Base-by-base conservation (phyloP, 2,329 filamentous ascomycete species). In the Zymoseptoria tritici region DNA sequence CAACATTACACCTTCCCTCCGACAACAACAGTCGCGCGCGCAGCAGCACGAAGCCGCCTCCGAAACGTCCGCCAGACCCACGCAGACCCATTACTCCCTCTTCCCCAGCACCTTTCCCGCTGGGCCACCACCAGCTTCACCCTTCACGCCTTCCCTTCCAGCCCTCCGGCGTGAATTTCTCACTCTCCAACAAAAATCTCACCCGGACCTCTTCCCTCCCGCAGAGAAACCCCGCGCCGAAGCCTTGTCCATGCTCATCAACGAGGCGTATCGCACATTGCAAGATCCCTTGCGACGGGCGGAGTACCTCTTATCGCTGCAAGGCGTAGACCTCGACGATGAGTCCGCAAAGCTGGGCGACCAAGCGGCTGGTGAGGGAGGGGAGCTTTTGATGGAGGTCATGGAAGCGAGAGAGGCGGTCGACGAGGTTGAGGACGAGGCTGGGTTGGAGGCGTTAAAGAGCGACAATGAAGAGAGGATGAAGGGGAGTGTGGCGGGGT, bases 191-290 rank as follows among this genome's bases (percentile, higher is more conserved):
- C 83, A 86, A 19, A 80, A 82, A 51, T 83, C 88, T 9, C 90
- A 94, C 74, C 90, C 90, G 0, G 90, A 94, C 73, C 79, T 87
- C 61, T 77, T 78, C 21, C 73, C 78, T 0, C 67, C 71, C n/a
- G 69, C 76, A 3, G 71, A 77, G 46, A 85, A 85, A 67, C 76
- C 77, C 49, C 78, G 82, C 54, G 91, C 91, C 20, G 90, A 95
- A 74, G 88, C 85, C 0, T 79, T 86, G n/a, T 94, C 89, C 9
- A 84, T 90, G 7, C 82, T 84, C 24, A 92, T 97, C 74, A 97
- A 97, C 79, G 87, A 91, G 66, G 94, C 94, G 0, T 97, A 95
- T 81, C 87, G 85, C 70, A 96, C 92, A 2, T 83, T 99, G 0
- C 79, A 83, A 55, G 84, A 87, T 67, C 92, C 94, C 16, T 79